Percentiles rank a stretch among this genome's conserved stretches.
Evolutionary conservation across 163 green algal species (phyloP).

Genomic region (Volvox carteri): DNA sequence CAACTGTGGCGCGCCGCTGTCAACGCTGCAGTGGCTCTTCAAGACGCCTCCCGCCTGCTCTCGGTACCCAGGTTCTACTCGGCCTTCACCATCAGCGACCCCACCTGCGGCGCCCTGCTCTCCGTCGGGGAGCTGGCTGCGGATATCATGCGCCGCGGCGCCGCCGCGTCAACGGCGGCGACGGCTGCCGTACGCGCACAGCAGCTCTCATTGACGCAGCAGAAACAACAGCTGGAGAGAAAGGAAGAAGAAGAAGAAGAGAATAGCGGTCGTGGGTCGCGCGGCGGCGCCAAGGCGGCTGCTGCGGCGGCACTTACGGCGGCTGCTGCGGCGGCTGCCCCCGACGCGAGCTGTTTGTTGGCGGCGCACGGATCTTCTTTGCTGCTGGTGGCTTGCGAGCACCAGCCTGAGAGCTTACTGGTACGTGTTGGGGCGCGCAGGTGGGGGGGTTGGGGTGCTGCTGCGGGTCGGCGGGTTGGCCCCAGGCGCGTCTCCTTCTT

Average conservation of each 20-base stretch:
- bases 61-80: not conserved
- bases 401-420: constrained; percentile 48
- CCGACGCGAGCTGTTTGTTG: constrained; percentile 16
- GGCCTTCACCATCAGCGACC: constrained; percentile 10
- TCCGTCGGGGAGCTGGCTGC: constrained; percentile 24
- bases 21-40: not conserved
- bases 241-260: no score
- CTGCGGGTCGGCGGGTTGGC: no score
- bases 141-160: constrained; percentile 7
- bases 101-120: constrained; percentile 26
- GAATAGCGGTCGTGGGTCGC: not conserved
- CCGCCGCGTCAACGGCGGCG: not conserved
- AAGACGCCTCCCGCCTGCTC: constrained; percentile 37
- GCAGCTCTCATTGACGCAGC: no score
- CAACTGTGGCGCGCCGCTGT: constrained; percentile 32
- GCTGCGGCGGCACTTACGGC: not conserved
- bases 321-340: not conserved
- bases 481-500: no score
- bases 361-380: constrained; percentile 25
- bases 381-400: constrained; percentile 50
- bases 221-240: no score
- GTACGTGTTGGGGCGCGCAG: not conserved
- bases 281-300: not conserved
- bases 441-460: no score
- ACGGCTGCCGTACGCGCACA: not conserved